Evolutionary conservation across 2,329 filamentous ascomycete species (phyloP).

Genomic region (Dactylonectria macrodidyma): DNA sequence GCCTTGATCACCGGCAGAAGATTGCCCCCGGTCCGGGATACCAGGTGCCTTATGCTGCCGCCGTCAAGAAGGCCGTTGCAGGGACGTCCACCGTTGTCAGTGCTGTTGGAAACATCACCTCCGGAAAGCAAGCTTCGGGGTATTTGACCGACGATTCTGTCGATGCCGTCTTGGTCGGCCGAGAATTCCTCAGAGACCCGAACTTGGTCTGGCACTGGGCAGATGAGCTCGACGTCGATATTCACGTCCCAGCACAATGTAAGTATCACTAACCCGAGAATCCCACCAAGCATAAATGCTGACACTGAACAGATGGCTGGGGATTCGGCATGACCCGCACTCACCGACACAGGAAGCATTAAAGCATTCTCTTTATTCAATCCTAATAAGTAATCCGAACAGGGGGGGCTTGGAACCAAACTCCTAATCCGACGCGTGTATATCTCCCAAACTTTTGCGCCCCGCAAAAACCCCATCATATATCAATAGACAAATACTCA

Average conservation of each 20-base stretch:
- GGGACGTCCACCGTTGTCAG: slow-evolving; percentile 61
- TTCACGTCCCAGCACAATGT: slow-evolving; percentile 59
- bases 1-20: slow-evolving; percentile 72
- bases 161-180: slow-evolving; percentile 63
- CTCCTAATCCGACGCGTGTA: slow-evolving; percentile 20
- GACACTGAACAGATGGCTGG: slow-evolving; percentile 43
- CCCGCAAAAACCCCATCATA: slow-evolving; percentile 1
- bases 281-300: not conserved
- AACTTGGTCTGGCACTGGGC: slow-evolving; percentile 68
- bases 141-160: slow-evolving; percentile 60
- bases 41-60: slow-evolving; percentile 78
- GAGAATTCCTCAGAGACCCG: slow-evolving; percentile 70
- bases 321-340: slow-evolving; percentile 45
- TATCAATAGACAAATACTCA: slow-evolving; percentile 31
- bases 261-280: slow-evolving; percentile 2
- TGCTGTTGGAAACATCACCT: slow-evolving; percentile 62
- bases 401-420: not conserved
- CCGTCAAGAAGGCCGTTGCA: slow-evolving; percentile 76
- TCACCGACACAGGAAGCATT: slow-evolving; percentile 43
- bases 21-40: slow-evolving; percentile 74
- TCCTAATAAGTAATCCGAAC: not conserved
- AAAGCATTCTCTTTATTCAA: slow-evolving; percentile 7
- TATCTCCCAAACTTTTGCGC: slow-evolving; percentile 11
- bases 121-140: slow-evolving; percentile 60
- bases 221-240: slow-evolving; percentile 63